Evolutionary conservation across 1,284 basidiomycete species (phyloP).

Genomic region (Moniliophthora roreri): DNA sequence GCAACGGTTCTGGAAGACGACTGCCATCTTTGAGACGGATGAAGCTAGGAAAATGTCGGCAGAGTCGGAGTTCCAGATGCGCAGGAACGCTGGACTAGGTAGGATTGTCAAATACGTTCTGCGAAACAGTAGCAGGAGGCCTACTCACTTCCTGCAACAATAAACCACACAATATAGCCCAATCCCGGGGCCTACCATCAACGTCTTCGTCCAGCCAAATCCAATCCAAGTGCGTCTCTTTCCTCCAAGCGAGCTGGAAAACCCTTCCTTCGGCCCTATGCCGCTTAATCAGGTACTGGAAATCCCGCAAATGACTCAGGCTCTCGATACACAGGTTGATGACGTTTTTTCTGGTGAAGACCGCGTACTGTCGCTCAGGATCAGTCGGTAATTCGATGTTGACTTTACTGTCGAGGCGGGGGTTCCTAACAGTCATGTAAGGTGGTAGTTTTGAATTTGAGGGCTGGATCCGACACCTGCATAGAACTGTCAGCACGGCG

Average conservation of each 20-base stretch:
- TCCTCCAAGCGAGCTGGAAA: constrained; percentile 79
- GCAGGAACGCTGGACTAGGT: constrained; percentile 31
- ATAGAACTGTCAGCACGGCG: constrained; percentile 8
- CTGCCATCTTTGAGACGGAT: constrained; percentile 56
- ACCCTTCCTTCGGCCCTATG: constrained; percentile 53
- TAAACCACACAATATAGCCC: constrained; percentile 74
- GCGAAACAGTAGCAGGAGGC: background rate
- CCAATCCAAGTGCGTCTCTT: constrained; percentile 77
- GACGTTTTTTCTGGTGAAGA: constrained; percentile 62
- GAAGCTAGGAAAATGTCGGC: constrained; percentile 60
- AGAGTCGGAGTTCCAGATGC: constrained; percentile 71
- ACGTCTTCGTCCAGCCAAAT: constrained; percentile 70
- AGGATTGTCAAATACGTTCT: background rate
- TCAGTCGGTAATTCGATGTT: constrained; percentile 65
- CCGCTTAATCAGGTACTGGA: constrained; percentile 58
- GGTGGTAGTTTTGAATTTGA: constrained; percentile 51
- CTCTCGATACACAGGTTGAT: constrained; percentile 56
- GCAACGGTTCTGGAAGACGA: constrained; percentile 65
- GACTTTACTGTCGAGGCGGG: constrained; percentile 55
- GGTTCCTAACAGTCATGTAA: constrained; percentile 45
- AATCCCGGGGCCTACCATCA: constrained; percentile 59
- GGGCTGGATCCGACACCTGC: constrained; percentile 50
- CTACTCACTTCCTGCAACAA: constrained; percentile 62
- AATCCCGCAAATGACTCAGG: constrained; percentile 56
- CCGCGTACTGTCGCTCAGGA: constrained; percentile 30